Base-by-base conservation (phyloP, 352 stramenopile genomes). In the Phytophthora constricta region DNA sequence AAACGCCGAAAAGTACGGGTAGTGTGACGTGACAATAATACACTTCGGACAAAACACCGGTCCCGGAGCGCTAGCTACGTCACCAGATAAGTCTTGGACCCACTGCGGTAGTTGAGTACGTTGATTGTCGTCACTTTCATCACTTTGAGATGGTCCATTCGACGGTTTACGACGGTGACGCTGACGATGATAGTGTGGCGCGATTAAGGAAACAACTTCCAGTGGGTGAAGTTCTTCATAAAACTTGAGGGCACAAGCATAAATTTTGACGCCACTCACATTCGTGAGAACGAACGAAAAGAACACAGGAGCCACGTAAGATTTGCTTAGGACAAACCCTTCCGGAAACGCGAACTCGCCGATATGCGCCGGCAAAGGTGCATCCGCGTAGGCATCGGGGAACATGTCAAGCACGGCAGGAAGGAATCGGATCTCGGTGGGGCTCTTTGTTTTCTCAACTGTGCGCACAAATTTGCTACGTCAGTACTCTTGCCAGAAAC, bases 1-100 rank as follows among this genome's bases (percentile, higher is more conserved):
- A 74, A 98, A 99, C 8, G 95, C 89, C 14, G 79, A 96, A 51
- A 98, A 97, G 74, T 99, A 99, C 4, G 96, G 96, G 82, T 98
- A 98, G 42, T 98, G 95, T 10, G 92, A 98, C 22, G 98, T 87
- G 26, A 98, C 68, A 22, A 98, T 71, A 39, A 99, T 87, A 60
- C 91, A 96, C 51, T 98, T 98, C 4, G 97, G 95, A 31, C 92
- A 88, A 68, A 97, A 98, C 17, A 93, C 85, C 23, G 86, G 76
- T 0, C 83, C 82, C 19, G 85, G 80, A 17, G 77, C 75, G 25
- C 72, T 75, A 3, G 73, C 57, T 11, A 75, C 70, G 39, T 81
- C 72, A 0, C 74, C 70, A 19, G 84, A 92, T 2, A 92, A 60
- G 54, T 92, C 81, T 47, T 89, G 82, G 4, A 92, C 70, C 86